These are phyloP conservation scores for Arthroderma sp. DNA, from an alignment of 2,329 filamentous ascomycete genomes.

Conservation along the genomic window DNA sequence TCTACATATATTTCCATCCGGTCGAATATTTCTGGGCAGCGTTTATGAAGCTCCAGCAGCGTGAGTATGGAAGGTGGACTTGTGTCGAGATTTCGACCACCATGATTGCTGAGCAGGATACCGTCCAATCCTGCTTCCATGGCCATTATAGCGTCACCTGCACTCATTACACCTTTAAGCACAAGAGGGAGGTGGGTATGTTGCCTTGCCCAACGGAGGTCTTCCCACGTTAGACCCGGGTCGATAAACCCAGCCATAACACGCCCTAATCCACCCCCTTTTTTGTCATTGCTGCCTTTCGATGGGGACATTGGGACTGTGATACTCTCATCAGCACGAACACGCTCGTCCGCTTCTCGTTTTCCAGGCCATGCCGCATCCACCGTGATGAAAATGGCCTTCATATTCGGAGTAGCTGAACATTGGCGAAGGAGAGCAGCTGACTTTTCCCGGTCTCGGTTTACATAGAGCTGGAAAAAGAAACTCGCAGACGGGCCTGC, in stretches of 20 bases:
- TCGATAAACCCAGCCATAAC: constrained; percentile 42
- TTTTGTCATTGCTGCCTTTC: constrained; percentile 36
- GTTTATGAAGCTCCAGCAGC: constrained; percentile 39
- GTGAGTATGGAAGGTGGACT: constrained; percentile 38
- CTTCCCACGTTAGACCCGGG: constrained; percentile 39
- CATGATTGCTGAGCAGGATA: constrained; percentile 46
- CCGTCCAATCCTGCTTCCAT: constrained; percentile 39
- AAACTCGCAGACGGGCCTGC: constrained; percentile 30
- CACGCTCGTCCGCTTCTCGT: constrained; percentile 44
- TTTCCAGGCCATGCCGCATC: constrained; percentile 43
- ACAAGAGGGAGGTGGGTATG: constrained; percentile 40
- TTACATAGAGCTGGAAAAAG: constrained; percentile 45
- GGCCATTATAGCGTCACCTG: constrained; percentile 41
- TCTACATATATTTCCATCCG: constrained; percentile 42
- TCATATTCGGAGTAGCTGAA: constrained; percentile 29
- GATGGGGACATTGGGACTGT: constrained; percentile 33
- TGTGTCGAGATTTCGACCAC: constrained; percentile 43
- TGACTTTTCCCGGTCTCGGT: constrained; percentile 38
- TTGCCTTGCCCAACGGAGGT: constrained; percentile 40
- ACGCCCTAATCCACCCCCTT: constrained; percentile 40
- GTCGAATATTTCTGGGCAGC: constrained; percentile 37
- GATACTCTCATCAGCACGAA: constrained; percentile 34
- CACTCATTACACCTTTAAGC: constrained; percentile 44
- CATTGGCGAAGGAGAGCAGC: constrained; percentile 32
- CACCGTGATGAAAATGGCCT: constrained; percentile 40